These are phyloP conservation scores for Sugiyamaella qingdaonensis DNA, from an alignment of 805 yeast species.

Conservation along the genomic window DNA sequence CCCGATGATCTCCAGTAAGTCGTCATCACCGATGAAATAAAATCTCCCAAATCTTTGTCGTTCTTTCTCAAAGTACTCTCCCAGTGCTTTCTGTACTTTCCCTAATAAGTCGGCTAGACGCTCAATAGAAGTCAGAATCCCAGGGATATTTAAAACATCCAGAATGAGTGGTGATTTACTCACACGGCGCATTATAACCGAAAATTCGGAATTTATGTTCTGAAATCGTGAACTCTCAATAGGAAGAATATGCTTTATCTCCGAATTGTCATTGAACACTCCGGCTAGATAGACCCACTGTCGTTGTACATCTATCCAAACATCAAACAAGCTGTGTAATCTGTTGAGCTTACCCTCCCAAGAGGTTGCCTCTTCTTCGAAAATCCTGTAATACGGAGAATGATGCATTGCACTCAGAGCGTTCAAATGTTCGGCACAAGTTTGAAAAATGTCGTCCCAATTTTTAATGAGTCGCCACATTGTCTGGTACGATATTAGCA, in stretches of 20 bases:
- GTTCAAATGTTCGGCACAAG: slow-evolving; percentile 56
- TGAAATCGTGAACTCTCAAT: slow-evolving; percentile 64
- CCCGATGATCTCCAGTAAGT: slow-evolving; percentile 77
- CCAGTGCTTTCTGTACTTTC: slow-evolving; percentile 59
- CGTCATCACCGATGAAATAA: slow-evolving; percentile 88
- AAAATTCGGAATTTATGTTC: slow-evolving; percentile 58
- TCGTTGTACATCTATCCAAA: slow-evolving; percentile 82
- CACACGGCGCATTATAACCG: slow-evolving; percentile 46
- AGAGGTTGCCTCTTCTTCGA: slow-evolving; percentile 52
- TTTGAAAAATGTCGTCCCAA: slow-evolving; percentile 62
- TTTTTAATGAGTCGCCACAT: slow-evolving; percentile 56
- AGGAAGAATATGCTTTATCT: slow-evolving; percentile 61
- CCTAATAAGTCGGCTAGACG: slow-evolving; percentile 52
- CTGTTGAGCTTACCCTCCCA: slow-evolving; percentile 56
- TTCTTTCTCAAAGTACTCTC: slow-evolving; percentile 76
- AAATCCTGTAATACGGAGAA: slow-evolving; percentile 56
- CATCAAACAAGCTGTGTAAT: slow-evolving; percentile 50
- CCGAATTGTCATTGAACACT: slow-evolving; percentile 53
- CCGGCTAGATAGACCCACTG: slow-evolving; percentile 87
- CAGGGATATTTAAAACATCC: slow-evolving; percentile 52
- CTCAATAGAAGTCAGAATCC: slow-evolving; percentile 44
- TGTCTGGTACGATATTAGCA: slow-evolving; percentile 48
- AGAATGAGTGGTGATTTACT: slow-evolving; percentile 48
- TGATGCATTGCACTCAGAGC: slow-evolving; percentile 64
- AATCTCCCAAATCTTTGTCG: slow-evolving; percentile 74